phyloP scores from a whole-genome alignment of 1,139 yeast species.

The Saccharomyces hybrid region DNA sequence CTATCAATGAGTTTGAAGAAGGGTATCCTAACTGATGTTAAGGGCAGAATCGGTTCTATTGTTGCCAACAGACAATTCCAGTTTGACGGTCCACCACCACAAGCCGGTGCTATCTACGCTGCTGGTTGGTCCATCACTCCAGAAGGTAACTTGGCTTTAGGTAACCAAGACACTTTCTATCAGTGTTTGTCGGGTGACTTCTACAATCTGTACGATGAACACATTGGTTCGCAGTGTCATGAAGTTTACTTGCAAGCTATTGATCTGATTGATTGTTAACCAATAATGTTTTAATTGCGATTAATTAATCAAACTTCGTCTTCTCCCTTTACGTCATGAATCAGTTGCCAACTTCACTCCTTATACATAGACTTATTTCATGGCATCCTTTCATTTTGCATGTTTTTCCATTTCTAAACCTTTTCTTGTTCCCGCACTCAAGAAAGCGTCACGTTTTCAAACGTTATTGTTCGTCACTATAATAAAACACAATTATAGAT shows the following conservation, averaged over 20 bases:
- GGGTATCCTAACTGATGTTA: conserved; percentile 51
- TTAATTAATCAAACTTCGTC: neutral
- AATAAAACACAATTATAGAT: neutral
- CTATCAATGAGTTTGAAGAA: conserved; percentile 49
- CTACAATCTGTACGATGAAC: conserved; percentile 75
- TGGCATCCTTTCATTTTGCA: conserved; percentile 18
- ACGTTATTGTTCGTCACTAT: neutral
- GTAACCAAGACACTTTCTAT: conserved; percentile 59
- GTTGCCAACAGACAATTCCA: conserved; percentile 87
- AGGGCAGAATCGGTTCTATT: conserved; percentile 73
- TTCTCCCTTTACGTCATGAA: neutral
- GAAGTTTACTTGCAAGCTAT: conserved; percentile 59
- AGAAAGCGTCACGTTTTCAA: neutral
- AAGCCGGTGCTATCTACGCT: conserved; percentile 82
- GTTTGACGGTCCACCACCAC: conserved; percentile 88
- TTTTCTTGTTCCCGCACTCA: neutral
- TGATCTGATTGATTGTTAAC: conserved; percentile 55
- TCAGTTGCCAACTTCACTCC: neutral
- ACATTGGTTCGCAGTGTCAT: conserved; percentile 58
- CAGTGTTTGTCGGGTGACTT: conserved; percentile 76
- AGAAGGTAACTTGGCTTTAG: conserved; percentile 66
- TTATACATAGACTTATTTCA: conserved; percentile 1
- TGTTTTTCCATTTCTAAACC: neutral
- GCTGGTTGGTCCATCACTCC: conserved; percentile 70
- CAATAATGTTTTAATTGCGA: neutral